These are phyloP conservation scores for Eucalyptus erythrocorys DNA, from an alignment of 345 rosid species.

Conservation along the genomic window DNA sequence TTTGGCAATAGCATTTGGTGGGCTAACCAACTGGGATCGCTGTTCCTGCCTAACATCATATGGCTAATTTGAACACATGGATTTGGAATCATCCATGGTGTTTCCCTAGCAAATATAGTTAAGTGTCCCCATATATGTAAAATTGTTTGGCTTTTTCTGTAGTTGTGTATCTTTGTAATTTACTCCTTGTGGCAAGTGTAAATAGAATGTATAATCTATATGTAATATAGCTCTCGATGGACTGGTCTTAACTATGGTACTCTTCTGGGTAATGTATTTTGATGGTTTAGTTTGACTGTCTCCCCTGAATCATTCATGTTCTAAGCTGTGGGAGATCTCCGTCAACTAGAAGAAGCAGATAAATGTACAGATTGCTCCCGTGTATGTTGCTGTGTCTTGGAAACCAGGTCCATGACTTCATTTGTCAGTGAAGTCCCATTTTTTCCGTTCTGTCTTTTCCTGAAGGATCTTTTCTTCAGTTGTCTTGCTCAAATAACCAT, in stretches of 20 bases:
- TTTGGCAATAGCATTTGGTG: constrained; percentile 13
- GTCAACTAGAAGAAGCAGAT: neutral
- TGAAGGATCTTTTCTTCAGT: neutral
- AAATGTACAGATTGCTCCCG: neutral
- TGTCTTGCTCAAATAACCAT: neutral
- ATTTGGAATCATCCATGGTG: constrained; percentile 19
- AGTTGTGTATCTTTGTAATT: neutral
- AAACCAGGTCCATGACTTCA: neutral
- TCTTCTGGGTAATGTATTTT: neutral
- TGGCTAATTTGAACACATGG: constrained; percentile 28
- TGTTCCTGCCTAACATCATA: constrained; percentile 19
- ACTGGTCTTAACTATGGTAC: neutral
- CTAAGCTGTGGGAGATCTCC: neutral
- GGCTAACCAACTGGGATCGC: constrained; percentile 5
- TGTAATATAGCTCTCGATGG: neutral
- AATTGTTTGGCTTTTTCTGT: constrained; percentile 13
- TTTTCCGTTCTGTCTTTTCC: neutral
- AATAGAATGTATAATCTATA: neutral
- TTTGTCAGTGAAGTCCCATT: neutral
- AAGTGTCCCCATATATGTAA: constrained; percentile 6
- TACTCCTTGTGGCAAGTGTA: constrained; percentile 14
- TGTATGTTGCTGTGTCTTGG: neutral
- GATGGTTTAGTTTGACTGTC: neutral
- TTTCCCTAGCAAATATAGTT: constrained; percentile 17
- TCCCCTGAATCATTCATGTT: neutral